phyloP scores from a whole-genome alignment of 768 basidiomycete species.

The Guyanaporus albipodus region DNA sequence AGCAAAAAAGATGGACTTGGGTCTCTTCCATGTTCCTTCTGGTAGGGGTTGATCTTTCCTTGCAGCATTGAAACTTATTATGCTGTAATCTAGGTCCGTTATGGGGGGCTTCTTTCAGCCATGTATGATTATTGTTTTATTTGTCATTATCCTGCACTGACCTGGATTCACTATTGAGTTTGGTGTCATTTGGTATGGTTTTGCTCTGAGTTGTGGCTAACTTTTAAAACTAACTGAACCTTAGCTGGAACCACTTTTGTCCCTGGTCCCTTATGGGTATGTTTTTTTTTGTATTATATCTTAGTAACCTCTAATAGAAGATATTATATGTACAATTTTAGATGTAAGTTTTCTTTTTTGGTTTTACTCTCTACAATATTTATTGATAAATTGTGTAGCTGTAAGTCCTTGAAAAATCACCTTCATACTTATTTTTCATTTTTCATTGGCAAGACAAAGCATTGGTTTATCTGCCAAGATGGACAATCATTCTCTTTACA shows the following conservation, averaged over 20 bases:
- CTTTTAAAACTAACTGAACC: background rate
- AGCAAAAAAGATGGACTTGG: constrained; percentile 8
- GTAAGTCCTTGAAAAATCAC: background rate
- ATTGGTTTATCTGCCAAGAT: background rate
- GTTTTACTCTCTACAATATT: background rate
- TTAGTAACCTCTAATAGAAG: background rate
- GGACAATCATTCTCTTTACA: background rate
- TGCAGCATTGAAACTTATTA: too few relatives aligned
- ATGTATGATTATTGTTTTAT: background rate
- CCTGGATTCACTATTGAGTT: background rate
- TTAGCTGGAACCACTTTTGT: background rate
- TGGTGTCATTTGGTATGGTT: background rate
- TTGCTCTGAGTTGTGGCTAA: too few relatives aligned
- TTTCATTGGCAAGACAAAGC: background rate
- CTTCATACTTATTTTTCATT: background rate
- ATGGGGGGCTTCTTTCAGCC: constrained; percentile 1
- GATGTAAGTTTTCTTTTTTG: constrained; percentile 3
- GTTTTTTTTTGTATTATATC: background rate
- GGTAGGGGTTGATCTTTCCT: background rate
- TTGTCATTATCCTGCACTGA: background rate
- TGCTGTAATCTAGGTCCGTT: constrained; percentile 4
- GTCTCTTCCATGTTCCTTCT: constrained; percentile 4
- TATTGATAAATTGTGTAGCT: background rate
- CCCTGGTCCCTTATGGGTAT: constrained; percentile 5
- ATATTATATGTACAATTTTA: background rate